Evolutionary conservation across 176 grass and related monocot genomes (phyloP).

Genomic region (Musa itinerans): DNA sequence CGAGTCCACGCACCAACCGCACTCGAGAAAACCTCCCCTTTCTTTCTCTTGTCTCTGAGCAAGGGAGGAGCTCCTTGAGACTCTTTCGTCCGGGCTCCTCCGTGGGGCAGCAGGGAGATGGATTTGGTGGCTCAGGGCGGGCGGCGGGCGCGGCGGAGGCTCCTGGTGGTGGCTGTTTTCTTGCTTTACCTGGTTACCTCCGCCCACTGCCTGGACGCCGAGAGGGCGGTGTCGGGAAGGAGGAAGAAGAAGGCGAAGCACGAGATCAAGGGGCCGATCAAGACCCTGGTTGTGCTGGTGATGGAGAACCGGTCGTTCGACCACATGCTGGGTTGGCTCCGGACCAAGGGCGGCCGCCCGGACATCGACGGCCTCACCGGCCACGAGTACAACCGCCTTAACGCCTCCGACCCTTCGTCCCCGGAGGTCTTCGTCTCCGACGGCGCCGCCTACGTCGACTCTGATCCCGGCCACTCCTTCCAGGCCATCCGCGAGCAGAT

Average conservation of each 20-base stretch:
- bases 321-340: slow-evolving; percentile 27
- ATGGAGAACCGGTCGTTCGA: slow-evolving; percentile 33
- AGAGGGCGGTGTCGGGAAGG: background rate
- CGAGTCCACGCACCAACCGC: background rate
- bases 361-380: slow-evolving; percentile 32
- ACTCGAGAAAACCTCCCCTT: background rate
- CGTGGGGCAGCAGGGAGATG: background rate
- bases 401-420: slow-evolving; percentile 22
- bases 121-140: background rate
- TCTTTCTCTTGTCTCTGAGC: background rate
- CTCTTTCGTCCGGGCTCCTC: background rate
- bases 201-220: slow-evolving; percentile 1
- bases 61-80: background rate
- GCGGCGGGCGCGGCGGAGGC: background rate
- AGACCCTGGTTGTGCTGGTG: slow-evolving; percentile 31
- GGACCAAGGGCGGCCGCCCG: background rate
- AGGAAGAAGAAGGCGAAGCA: slow-evolving; percentile 16
- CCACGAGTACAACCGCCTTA: slow-evolving; percentile 20
- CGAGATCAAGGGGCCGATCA: slow-evolving; percentile 28
- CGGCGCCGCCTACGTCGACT: slow-evolving; percentile 19
- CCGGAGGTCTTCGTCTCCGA: slow-evolving; percentile 21
- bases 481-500: slow-evolving; percentile 31
- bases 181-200: background rate
- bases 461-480: slow-evolving; percentile 30
- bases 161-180: background rate